Evolutionary conservation across 164 flowering plant genomes (phyloP).

Genomic region (Liquidambar formosana): DNA sequence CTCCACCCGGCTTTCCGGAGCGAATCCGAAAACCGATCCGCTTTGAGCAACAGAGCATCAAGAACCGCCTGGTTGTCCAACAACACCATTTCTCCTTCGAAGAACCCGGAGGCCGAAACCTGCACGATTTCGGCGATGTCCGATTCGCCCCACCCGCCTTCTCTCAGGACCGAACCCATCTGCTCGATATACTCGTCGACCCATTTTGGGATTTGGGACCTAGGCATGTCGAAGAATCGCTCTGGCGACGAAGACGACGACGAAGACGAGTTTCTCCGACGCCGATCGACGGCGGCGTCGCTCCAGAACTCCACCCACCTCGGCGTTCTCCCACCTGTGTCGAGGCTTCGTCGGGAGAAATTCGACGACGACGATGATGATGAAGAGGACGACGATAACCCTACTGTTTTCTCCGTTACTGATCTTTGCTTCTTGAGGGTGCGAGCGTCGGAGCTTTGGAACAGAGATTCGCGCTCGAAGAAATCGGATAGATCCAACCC

Average conservation of each 20-base stretch:
- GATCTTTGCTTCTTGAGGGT: conserved; percentile 49
- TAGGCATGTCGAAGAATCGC: conserved; percentile 47
- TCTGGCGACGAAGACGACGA: conserved; percentile 68
- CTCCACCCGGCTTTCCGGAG: conserved; percentile 93
- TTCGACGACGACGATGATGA: conserved; percentile 29
- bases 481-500: conserved; percentile 86
- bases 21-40: conserved; percentile 72
- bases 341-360: conserved; percentile 60
- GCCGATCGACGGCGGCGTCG: conserved; percentile 75
- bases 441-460: conserved; percentile 31
- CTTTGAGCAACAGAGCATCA: conserved; percentile 73
- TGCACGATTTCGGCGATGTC: conserved; percentile 71
- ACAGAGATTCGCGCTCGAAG: conserved; percentile 70
- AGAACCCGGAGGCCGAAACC: conserved; percentile 73
- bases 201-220: conserved; percentile 62
- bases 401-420: conserved; percentile 37
- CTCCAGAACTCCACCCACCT: conserved; percentile 99
- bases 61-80: conserved; percentile 73
- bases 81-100: conserved; percentile 66
- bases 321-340: conserved; percentile 52
- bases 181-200: conserved; percentile 67
- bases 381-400: background rate
- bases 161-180: conserved; percentile 69
- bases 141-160: conserved; percentile 92
- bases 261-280: conserved; percentile 57